phyloP scores from a whole-genome alignment of 176 grass and related monocot species.

The Cocos nucifera region DNA sequence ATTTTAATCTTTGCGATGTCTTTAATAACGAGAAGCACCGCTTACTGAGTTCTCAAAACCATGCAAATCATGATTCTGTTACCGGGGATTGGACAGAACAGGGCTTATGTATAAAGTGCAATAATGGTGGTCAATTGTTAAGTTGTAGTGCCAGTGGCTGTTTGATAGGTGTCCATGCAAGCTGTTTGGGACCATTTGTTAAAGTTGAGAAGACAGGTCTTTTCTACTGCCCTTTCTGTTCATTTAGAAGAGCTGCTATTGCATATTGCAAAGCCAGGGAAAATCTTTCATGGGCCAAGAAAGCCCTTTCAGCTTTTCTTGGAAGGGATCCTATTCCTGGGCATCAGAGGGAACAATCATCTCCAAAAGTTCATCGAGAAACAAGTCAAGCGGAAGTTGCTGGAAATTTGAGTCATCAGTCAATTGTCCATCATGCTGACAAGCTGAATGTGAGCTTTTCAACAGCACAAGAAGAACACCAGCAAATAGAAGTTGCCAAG shows the following conservation, averaged over 20 bases:
- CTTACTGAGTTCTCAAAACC: not conserved
- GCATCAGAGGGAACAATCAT: constrained; percentile 7
- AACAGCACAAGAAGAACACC: not conserved
- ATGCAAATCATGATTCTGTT: not conserved
- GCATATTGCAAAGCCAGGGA: constrained; percentile 30
- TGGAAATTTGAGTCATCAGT: not conserved
- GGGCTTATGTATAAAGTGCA: constrained; percentile 43
- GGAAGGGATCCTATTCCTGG: not conserved
- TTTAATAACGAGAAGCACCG: constrained; percentile 1
- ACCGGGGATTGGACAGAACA: constrained; percentile 16
- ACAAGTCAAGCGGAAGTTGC: not conserved
- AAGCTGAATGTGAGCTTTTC: not conserved
- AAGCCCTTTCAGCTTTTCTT: constrained; percentile 16
- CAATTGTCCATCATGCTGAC: not conserved
- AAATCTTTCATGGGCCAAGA: not conserved
- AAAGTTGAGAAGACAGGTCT: constrained; percentile 18
- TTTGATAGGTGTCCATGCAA: constrained; percentile 22
- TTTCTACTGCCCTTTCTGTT: constrained; percentile 41
- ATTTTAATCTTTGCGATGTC: constrained; percentile 3
- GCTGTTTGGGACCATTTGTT: constrained; percentile 20
- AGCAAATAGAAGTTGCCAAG: not conserved
- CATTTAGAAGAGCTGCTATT: constrained; percentile 22
- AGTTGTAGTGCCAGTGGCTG: constrained; percentile 28
- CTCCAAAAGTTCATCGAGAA: not conserved
- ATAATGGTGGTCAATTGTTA: constrained; percentile 33